Conservation (phyloP, 345 rosid genomes). For the Euphorbia pulcherrima region DNA sequence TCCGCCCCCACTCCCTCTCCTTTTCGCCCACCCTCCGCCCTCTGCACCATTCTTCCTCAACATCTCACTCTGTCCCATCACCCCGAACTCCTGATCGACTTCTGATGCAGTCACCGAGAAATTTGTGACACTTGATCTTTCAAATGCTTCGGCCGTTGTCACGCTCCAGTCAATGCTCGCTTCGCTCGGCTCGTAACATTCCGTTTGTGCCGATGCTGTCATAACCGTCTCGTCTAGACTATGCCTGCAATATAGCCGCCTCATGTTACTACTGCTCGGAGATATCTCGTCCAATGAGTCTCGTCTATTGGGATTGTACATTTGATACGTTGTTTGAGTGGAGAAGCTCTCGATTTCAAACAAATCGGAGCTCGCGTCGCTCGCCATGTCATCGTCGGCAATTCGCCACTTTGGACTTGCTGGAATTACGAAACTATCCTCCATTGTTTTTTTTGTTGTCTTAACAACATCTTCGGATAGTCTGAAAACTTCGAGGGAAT, state of each 20-base stretch:
- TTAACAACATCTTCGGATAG: constrained; percentile 22
- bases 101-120: constrained; percentile 52
- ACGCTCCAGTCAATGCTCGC: constrained; percentile 93
- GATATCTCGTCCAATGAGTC: constrained; percentile 68
- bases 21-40: constrained; percentile 20
- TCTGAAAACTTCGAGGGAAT: constrained; percentile 53
- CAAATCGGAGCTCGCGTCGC: constrained; percentile 91
- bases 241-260: constrained; percentile 12
- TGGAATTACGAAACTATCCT: constrained; percentile 33
- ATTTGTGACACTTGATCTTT: constrained; percentile 37
- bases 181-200: constrained; percentile 83
- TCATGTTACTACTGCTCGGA: background rate
- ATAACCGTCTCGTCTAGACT: constrained; percentile 28
- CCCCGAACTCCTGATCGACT: constrained; percentile 13
- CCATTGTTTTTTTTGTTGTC: constrained; percentile 15
- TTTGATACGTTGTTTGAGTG: constrained; percentile 44
- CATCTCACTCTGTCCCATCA: background rate
- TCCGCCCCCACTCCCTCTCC: constrained; percentile 23
- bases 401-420: constrained; percentile 34
- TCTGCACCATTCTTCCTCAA: background rate
- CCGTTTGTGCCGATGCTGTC: constrained; percentile 29
- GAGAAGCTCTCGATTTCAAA: constrained; percentile 97
- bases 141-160: constrained; percentile 64
- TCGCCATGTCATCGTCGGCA: constrained; percentile 55
- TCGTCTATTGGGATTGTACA: constrained; percentile 25